Evolutionary conservation across 148 eudicot species (phyloP).

Genomic region (Silene conica): DNA sequence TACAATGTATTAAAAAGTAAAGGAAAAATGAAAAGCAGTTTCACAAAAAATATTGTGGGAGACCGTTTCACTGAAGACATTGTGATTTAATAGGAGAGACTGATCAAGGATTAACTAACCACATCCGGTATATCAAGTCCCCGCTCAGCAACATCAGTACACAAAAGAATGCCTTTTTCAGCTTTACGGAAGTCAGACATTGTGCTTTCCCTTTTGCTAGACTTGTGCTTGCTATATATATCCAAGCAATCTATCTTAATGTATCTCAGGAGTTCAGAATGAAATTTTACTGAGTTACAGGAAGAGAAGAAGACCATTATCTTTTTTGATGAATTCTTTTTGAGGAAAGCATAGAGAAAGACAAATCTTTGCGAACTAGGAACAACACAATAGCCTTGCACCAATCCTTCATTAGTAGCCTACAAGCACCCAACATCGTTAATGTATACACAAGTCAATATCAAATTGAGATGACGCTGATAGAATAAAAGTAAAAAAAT

Average conservation of each 20-base stretch:
- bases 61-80: background rate
- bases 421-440: background rate
- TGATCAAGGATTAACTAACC: constrained; percentile 35
- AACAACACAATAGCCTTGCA: constrained; percentile 13
- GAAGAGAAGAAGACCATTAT: constrained; percentile 88
- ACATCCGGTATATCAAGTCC: constrained; percentile 90
- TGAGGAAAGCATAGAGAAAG: constrained; percentile 10
- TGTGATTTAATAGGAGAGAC: background rate
- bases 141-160: constrained; percentile 90
- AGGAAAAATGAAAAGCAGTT: background rate
- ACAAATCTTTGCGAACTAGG: constrained; percentile 10
- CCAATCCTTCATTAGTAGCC: constrained; percentile 16
- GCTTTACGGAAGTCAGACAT: constrained; percentile 74
- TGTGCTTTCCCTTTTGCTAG: constrained; percentile 60
- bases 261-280: constrained; percentile 66
- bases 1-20: too few species aligned
- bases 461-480: background rate
- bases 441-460: background rate
- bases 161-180: constrained; percentile 71
- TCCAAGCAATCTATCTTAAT: constrained; percentile 60
- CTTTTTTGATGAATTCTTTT: constrained; percentile 8
- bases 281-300: constrained; percentile 81
- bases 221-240: constrained; percentile 88
- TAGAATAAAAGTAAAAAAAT: background rate
- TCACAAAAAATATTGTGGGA: background rate